A percentile compares a stretch with the other conserved stretches of the same genome.
phyloP scores from a whole-genome alignment of 495 filamentous ascomycete species.

The Penicillium salamii region DNA sequence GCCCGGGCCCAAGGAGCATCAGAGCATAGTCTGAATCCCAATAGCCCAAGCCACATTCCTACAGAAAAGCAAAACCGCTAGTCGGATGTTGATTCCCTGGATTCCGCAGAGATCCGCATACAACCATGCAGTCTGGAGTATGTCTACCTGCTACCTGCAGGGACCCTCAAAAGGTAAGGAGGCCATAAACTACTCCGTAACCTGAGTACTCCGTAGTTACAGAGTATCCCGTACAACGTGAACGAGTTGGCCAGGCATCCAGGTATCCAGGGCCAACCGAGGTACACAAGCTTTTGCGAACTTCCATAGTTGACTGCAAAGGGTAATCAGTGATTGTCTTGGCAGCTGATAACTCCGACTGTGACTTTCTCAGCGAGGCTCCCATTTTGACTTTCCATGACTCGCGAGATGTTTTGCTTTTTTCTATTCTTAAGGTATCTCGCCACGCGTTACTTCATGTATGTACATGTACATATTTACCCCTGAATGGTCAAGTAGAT shows the following conservation, averaged over 20 bases:
- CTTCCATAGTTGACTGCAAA: constrained; percentile 1
- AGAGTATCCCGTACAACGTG: too few species aligned
- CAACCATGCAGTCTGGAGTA: constrained; percentile 7
- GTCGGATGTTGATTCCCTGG: constrained; percentile 3
- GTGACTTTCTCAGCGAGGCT: not conserved
- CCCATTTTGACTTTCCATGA: constrained; percentile 1
- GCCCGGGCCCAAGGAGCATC: constrained; percentile 4
- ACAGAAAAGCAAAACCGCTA: not conserved
- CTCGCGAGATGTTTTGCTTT: constrained; percentile 4
- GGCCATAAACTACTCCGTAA: too few species aligned
- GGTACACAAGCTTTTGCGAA: constrained; percentile 1
- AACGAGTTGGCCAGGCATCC: not conserved
- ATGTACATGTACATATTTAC: not conserved
- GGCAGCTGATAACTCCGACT: not conserved
- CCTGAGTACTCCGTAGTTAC: too few species aligned
- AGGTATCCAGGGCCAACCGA: not conserved
- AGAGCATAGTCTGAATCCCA: constrained; percentile 15
- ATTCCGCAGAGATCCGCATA: constrained; percentile 7
- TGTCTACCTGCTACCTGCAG: constrained; percentile 6
- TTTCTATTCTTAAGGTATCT: not conserved
- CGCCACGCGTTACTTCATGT: not conserved
- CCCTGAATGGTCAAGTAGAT: not conserved
- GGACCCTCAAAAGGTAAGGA: constrained; percentile 8
- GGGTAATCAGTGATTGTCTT: not conserved
- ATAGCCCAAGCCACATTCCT: constrained; percentile 14